These are phyloP conservation scores for Hypoxylon cercidicola DNA, from an alignment of 495 filamentous ascomycete genomes.

Conservation along the genomic window DNA sequence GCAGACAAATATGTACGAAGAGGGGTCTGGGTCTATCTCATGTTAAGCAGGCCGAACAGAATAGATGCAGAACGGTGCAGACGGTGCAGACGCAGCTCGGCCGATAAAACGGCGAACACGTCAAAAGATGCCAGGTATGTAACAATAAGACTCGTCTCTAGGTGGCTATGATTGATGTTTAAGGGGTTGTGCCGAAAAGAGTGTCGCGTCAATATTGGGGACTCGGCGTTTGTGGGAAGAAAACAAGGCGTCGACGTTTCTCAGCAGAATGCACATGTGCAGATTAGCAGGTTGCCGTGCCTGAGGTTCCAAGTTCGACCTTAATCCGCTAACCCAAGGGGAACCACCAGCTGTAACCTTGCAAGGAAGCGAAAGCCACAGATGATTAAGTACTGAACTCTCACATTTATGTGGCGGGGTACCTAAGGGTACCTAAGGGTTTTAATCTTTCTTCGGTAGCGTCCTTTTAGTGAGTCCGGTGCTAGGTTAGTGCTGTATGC, in stretches of 20 bases:
- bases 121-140: constrained; percentile 28
- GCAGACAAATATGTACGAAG: constrained; percentile 39
- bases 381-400: not conserved
- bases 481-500: not conserved
- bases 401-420: constrained; percentile 10
- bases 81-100: constrained; percentile 39
- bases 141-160: constrained; percentile 35
- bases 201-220: constrained; percentile 32
- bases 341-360: constrained; percentile 13
- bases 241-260: constrained; percentile 33
- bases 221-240: constrained; percentile 29
- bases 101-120: constrained; percentile 46
- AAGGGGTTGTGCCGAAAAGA: constrained; percentile 14
- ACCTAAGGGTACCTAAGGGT: not conserved
- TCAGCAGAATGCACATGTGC: not conserved
- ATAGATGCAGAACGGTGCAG: not conserved
- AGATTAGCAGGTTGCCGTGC: constrained; percentile 30
- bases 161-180: constrained; percentile 14
- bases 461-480: not conserved
- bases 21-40: constrained; percentile 41
- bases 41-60: constrained; percentile 35
- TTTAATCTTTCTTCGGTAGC: not conserved
- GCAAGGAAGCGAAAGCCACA: constrained; percentile 38
- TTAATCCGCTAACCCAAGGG: constrained; percentile 27
- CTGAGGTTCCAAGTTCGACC: constrained; percentile 22